These are phyloP conservation scores for Piper longum DNA, from an alignment of 164 flowering plant species.

Conservation along the genomic window DNA sequence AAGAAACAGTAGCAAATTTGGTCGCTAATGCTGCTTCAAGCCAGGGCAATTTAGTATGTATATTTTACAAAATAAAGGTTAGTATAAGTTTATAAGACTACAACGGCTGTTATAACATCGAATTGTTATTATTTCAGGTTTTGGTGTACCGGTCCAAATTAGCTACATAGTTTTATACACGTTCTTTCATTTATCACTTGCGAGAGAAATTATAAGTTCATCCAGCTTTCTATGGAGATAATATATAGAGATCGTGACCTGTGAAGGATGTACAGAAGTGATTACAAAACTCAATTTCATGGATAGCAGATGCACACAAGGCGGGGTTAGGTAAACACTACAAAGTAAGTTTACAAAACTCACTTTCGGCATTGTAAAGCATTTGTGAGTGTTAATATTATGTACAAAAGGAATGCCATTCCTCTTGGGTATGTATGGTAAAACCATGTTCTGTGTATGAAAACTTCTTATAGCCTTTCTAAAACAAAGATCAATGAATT, in stretches of 20 bases:
- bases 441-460: not conserved
- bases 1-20: constrained; percentile 46
- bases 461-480: not conserved
- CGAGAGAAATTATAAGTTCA: not conserved
- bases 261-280: not conserved
- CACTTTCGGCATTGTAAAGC: not conserved
- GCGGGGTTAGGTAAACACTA: too few relatives aligned
- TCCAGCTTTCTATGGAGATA: not conserved
- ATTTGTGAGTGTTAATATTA: not conserved
- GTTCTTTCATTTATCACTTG: not conserved
- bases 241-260: not conserved
- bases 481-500: not conserved
- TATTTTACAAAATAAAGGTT: not conserved
- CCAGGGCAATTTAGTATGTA: constrained; percentile 41
- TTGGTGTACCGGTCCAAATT: constrained; percentile 7
- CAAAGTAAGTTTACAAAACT: too few relatives aligned
- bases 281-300: too few relatives aligned
- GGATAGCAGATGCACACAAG: too few relatives aligned
- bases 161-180: not conserved
- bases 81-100: too few relatives aligned
- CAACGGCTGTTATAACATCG: too few relatives aligned
- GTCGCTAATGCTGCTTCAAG: constrained; percentile 9
- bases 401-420: not conserved
- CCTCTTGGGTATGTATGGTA: not conserved
- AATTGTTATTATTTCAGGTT: constrained; percentile 3